phyloP scores from a whole-genome alignment of 148 eudicot genomes.

The Chenopodium quinoa region DNA sequence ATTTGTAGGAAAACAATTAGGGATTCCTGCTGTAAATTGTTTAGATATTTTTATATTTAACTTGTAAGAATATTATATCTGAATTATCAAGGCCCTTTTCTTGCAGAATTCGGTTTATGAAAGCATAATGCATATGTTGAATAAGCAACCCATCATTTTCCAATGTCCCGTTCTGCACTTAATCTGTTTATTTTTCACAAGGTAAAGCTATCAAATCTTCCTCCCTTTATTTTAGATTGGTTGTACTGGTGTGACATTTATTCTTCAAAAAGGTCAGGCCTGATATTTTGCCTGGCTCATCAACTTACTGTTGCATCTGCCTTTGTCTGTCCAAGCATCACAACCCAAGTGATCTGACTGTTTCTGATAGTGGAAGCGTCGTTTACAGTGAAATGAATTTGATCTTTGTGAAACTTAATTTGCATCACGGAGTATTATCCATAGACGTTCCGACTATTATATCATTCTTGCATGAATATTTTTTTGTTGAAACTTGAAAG shows the following conservation, averaged over 20 bases:
- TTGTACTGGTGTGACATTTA: neutral
- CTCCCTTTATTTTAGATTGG: neutral
- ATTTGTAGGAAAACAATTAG: neutral
- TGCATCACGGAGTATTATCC: neutral
- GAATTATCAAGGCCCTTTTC: neutral
- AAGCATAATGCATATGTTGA: neutral
- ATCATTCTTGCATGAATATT: neutral
- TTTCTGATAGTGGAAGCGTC: conserved; percentile 1
- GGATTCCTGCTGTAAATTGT: neutral
- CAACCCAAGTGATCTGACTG: neutral
- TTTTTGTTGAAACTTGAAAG: neutral
- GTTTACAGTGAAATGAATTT: neutral
- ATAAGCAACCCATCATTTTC: neutral
- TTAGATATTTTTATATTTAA: neutral
- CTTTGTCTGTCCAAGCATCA: conserved; percentile 1
- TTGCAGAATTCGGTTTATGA: neutral
- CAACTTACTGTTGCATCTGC: neutral
- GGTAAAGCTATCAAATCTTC: conserved; percentile 10
- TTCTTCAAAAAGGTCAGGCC: conserved; percentile 7
- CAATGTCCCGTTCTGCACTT: neutral
- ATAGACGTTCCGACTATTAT: neutral
- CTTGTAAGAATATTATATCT: neutral
- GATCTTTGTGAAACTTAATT: neutral
- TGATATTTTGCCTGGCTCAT: neutral
- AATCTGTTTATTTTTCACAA: neutral